Base-by-base conservation (phyloP, 768 basidiomycete species). In the Lactarius trivialis region DNA sequence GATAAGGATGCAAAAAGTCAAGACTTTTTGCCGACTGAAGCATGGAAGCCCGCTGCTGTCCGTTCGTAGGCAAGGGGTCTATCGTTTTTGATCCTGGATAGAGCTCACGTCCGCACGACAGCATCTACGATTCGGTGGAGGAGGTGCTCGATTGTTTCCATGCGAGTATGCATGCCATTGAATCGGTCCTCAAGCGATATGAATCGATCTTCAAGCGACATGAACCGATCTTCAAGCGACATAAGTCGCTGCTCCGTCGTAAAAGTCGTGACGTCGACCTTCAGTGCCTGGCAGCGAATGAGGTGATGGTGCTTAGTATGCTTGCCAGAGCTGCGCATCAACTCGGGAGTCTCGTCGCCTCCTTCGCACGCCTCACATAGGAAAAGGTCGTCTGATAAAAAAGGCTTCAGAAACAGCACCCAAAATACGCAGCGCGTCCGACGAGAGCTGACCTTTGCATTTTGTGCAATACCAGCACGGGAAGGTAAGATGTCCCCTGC, bases 361-460 rank as follows among this genome's bases (percentile, higher is more conserved):
- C 53, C 5, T 24, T 70, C 68, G 34, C 69, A 70, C 5, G 33
- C 53, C 5, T 68, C 49, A 57, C 69, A 70, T 7, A 68, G 56
- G 39, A 49, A 63, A 28, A 58, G 30, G 12, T 65, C 55, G 8
- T 60, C 54, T 28, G 34, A 30, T 30, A 51, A 39, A 32, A n/a
- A n/a, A n/a, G n/a, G 5, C 24, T 12, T 48, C 28, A 56, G 34
- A n/a, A n/a, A 28, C 26, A 28, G 30, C 21, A 39, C 15, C 15
- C 14, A n/a, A 15, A 21, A 26, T 17, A 39, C 19, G 50, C 5
- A 43, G 45, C 21, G 14, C 17, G 41, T 58, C 48, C n/a, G 8
- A 33, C 11, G n/a, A 21, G 37, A 14, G 9, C 58, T 32, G 30
- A 59, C 58, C 58, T 52, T 52, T 12, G 28, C 58, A 59, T 24